These are phyloP conservation scores for Acacia confusa DNA, from an alignment of 306 rosid species.

Conservation along the genomic window DNA sequence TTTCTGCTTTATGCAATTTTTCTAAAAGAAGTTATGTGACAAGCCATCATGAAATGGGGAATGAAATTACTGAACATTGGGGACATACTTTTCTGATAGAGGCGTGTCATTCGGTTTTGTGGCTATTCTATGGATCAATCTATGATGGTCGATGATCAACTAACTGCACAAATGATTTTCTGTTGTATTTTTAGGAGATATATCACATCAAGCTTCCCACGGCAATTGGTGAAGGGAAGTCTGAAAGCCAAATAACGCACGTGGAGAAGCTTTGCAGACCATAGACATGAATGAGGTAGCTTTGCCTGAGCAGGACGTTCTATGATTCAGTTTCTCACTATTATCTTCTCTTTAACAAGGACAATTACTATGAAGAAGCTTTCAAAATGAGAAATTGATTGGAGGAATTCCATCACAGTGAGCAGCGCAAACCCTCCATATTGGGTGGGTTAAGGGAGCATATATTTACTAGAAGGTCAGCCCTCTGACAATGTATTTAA, in stretches of 20 bases:
- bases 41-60: slow-evolving; percentile 14
- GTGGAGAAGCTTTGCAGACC: slow-evolving; percentile 96
- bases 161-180: slow-evolving; percentile 5
- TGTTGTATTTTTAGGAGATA: slow-evolving; percentile 64
- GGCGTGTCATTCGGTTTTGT: not conserved
- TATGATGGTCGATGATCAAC: not conserved
- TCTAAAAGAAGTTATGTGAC: no score
- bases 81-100: not conserved
- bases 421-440: slow-evolving; percentile 72
- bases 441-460: slow-evolving; percentile 98
- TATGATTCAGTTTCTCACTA: slow-evolving; percentile 11
- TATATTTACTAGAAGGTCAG: slow-evolving; percentile 95
- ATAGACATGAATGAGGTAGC: slow-evolving; percentile 98
- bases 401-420: slow-evolving; percentile 69
- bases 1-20: no score
- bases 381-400: slow-evolving; percentile 93
- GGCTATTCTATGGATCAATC: not conserved
- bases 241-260: slow-evolving; percentile 98
- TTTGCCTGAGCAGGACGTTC: not conserved
- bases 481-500: slow-evolving; percentile 14
- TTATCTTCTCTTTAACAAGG: slow-evolving; percentile 42
- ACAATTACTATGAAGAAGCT: slow-evolving; percentile 96
- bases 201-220: slow-evolving; percentile 97
- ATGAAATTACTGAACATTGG: not conserved
- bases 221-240: slow-evolving; percentile 92